Base-by-base conservation (phyloP, 345 rosid species). In the Eucalyptus pauciflora region DNA sequence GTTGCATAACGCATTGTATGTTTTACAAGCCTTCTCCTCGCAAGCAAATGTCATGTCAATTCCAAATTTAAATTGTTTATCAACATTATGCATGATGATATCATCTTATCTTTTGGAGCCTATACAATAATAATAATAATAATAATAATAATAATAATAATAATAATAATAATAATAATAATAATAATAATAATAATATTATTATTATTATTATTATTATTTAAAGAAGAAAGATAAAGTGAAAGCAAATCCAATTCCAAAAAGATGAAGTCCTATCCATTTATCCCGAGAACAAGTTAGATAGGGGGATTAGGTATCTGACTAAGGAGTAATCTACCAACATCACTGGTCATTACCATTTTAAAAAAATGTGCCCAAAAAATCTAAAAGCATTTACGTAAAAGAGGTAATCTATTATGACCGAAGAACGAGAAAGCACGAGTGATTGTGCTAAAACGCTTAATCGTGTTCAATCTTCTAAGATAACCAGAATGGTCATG, bases 331-430 rank as follows among this genome's bases (percentile, higher is more conserved):
- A 60, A 60, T 60, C 37, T n/a, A 4, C 76, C 76, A 62, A 29
- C 0, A 6, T 62, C 33, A 62, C 0, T 0, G 14, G 69, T 13
- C 16, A 13, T 62, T 27, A 1, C 17, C 33, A 29, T 58, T 27
- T 27, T 0, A 60, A 54, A 27, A 60, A 60, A 27, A 5, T 12
- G 69, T 1, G 69, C 31, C 69, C 0, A 29, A 0, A 60, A 62
- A 27, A 62, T 62, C 0, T 12, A 62, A 27, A 62, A 62, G 8
- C 69, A 62, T 62, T 58, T 13, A 62, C 4, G 4, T 29, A 62
- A 62, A 27, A 62, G 31, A 60, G 8, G 7, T 13, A 29, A 62
- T 62, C 33, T 62, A 3, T 13, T 12, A 62, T 62, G 69, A 29
- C 17, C 0, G 2, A 62, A 27, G 69, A 29, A 62, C 16, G 4